These are phyloP conservation scores for Cryptococcus sp. DNA, from an alignment of 1,284 basidiomycete genomes.

Conservation along the genomic window DNA sequence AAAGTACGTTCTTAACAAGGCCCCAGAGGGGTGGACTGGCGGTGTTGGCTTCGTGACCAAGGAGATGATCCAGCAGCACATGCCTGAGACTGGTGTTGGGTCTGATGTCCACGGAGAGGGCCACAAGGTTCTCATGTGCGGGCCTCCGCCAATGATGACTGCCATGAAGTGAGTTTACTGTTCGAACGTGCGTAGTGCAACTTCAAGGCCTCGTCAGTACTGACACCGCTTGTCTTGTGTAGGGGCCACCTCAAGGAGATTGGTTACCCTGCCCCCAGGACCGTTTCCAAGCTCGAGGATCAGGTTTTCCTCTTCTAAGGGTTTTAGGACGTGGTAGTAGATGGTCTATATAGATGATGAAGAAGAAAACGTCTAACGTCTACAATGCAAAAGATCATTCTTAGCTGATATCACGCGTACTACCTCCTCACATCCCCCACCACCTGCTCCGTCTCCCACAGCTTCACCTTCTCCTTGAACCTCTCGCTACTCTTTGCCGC, in stretches of 20 bases:
- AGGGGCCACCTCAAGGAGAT: constrained; percentile 86
- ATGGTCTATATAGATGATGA: no score
- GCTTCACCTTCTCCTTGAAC: constrained; percentile 42
- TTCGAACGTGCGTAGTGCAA: no score
- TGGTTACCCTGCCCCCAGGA: constrained; percentile 78
- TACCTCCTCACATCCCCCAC: no score
- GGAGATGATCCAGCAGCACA: constrained; percentile 79
- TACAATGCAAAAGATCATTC: no score
- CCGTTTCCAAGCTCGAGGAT: constrained; percentile 90
- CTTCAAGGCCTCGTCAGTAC: no score
- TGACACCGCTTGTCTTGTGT: not conserved
- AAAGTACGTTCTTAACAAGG: constrained; percentile 85
- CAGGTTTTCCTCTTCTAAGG: constrained; percentile 60
- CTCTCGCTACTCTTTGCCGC: constrained; percentile 46
- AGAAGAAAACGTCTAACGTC: no score
- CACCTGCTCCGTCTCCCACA: constrained; percentile 26
- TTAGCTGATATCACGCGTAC: no score
- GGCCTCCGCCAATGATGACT: constrained; percentile 92
- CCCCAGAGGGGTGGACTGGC: constrained; percentile 78
- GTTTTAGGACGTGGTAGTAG: no score
- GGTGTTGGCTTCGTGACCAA: constrained; percentile 89
- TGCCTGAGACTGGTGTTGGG: constrained; percentile 50
- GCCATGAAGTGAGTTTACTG: constrained; percentile 81
- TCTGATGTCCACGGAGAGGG: constrained; percentile 56
- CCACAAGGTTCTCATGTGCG: constrained; percentile 83